Evolutionary conservation across 148 eudicot genomes (phyloP), one percentile per base, ranked within the genome.

Genomic region (Oxyria digyna): DNA sequence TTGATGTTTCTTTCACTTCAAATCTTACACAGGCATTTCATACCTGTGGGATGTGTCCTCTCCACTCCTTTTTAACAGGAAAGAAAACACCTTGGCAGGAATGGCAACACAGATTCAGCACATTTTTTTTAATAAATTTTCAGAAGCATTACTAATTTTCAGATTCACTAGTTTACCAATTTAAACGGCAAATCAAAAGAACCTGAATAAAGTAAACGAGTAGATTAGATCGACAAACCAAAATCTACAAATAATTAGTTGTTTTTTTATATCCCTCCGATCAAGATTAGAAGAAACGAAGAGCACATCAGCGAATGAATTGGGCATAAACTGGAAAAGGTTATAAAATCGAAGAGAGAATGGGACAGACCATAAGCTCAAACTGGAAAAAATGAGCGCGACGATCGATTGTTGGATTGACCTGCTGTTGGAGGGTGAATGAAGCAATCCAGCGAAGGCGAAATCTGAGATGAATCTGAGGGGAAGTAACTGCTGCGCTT

Each of bases 361-460:
- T 26, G 63, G n/a, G 33, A 27, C 63, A 55, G 33, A 55, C 63
- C 63, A 55, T 55, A 18, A 55, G 63, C 63, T 55, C 15, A 23
- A 29, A 29, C 35, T 13, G 11, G 17, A 23, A 55, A 55, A 55
- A 8, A 26, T 55, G 17, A 55, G 33, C 14, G 62, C 14, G 50
- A 17, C 7, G 57, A 50, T 32, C 63, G n/a, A 27, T 24, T 27
- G 33, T 27, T 55, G 17, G 63, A 23, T 23, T 52, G 29, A 9
- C 29, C 13, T 29, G 29, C 23, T 3, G 8, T 2, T 1, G 12
- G 12, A 21, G 10, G 29, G 10, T 8, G 12, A 52, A 52, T 9
- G 11, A 31, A 52, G 27, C 12, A 55, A 55, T 55, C 33, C n/a
- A 24, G 63, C 33, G 33, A 55, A 27, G n/a, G 12, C 57, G 57